Conservation (phyloP, 805 yeast genomes). For the Candida vaughaniae region DNA sequence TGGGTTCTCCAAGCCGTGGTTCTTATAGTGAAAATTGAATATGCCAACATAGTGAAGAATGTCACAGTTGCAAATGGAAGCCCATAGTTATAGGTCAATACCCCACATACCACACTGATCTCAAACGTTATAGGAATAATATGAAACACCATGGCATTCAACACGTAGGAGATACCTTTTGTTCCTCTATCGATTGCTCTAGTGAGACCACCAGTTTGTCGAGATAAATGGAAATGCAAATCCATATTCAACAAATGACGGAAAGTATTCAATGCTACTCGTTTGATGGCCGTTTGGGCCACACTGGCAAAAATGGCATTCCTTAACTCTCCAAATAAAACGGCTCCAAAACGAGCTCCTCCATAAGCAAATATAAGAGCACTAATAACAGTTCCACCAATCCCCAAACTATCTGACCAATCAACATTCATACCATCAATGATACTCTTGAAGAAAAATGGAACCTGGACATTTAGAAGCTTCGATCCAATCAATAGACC, state of each 20-base stretch:
- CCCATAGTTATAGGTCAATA: conserved; percentile 91
- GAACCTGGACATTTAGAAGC: conserved; percentile 89
- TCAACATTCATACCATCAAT: conserved; percentile 92
- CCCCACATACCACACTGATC: conserved; percentile 89
- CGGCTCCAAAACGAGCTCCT: conserved; percentile 90
- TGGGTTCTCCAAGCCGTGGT: conserved; percentile 97
- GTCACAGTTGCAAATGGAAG: conserved; percentile 86
- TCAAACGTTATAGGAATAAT: conserved; percentile 91
- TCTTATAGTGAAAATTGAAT: conserved; percentile 79
- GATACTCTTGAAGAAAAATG: conserved; percentile 83
- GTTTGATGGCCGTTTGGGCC: conserved; percentile 89
- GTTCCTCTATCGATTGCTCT: conserved; percentile 98
- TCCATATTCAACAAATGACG: conserved; percentile 80
- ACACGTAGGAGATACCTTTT: conserved; percentile 90
- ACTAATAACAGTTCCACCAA: conserved; percentile 64
- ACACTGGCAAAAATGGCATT: conserved; percentile 96
- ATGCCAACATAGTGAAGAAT: conserved; percentile 81
- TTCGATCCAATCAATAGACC: conserved; percentile 75
- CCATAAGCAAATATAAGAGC: conserved; percentile 82
- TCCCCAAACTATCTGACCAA: conserved; percentile 65
- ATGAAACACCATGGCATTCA: conserved; percentile 97
- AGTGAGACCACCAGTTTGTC: conserved; percentile 95
- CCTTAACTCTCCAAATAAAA: conserved; percentile 88
- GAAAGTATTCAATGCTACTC: conserved; percentile 87
- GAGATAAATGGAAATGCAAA: conserved; percentile 80